Base-by-base conservation (phyloP, 2,329 filamentous ascomycete species). In the Ilyonectria robusta region DNA sequence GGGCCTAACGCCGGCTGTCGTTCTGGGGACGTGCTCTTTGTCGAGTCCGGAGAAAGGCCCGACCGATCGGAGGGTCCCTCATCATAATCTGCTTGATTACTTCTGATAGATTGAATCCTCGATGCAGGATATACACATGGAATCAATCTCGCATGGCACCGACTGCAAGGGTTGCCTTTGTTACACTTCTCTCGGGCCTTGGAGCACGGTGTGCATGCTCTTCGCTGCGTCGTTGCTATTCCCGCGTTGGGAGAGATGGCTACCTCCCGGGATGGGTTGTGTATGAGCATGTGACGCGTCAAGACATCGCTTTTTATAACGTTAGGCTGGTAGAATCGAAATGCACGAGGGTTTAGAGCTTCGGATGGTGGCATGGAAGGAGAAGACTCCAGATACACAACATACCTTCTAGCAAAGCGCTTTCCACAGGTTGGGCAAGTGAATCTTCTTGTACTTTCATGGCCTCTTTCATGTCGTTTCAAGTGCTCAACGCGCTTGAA, bases 111-210 rank as follows among this genome's bases (percentile, higher is more conserved):
- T 15, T 58, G 40, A 9, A 46, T 40, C 13, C 29, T n/a, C 4
- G 3, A 6, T 3, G 19, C 29, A 0, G 71, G 71, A 26, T 73
- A 73, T 0, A 35, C 50, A 23, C 71, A 73, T 4, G 17, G 31
- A 1, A 73, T 10, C 0, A 63, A 67, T 10, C 40, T 70, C 9
- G 42, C 33, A 1, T 58, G 53, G 11, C 71, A 73, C 13, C 71
- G 37, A 15, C 55, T 23, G 6, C 71, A 73, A 23, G 71, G 71
- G 0, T 10, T 62, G 19, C 17, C 56, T 17, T 65, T 68, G 0
- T 56, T 68, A 4, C 71, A 73, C 13, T 69, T 73, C 17, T 71
- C 69, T 5, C 70, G 48, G 4, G 67, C 71, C 23, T 29, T 66
- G 0, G 70, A 62, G 13, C 71, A 73, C 47, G 53, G 53, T 35